phyloP scores from a whole-genome alignment of 257 asterid species.

The Primulina eburnea region DNA sequence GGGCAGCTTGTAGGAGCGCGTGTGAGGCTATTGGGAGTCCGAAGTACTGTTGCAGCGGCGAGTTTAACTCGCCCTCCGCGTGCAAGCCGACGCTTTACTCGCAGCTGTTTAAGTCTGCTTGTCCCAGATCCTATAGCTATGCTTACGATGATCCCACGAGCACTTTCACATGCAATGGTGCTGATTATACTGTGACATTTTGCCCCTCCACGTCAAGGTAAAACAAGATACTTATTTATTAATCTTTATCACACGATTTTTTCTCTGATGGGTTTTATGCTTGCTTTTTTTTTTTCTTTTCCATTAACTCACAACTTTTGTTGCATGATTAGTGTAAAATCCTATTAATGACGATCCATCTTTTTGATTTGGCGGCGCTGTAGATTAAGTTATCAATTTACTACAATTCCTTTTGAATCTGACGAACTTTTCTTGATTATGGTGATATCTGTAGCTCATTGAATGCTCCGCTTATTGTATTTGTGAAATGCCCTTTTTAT shows the following conservation, averaged over 20 bases:
- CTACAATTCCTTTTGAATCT: not conserved
- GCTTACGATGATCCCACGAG: conserved; percentile 62
- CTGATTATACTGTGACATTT: conserved; percentile 49
- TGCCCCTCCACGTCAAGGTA: conserved; percentile 57
- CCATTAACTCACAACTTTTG: not conserved
- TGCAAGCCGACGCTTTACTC: conserved; percentile 56
- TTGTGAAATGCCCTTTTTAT: not conserved
- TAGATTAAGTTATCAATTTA: not conserved
- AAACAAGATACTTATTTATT: not conserved
- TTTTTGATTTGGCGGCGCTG: not conserved
- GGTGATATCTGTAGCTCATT: no score
- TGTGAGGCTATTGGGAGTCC: conserved; percentile 49
- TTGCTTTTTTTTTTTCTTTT: not conserved
- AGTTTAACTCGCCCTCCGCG: conserved; percentile 39
- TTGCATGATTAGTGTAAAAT: not conserved
- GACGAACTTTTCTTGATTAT: not conserved
- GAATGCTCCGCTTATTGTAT: not conserved
- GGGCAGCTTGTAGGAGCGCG: conserved; percentile 51
- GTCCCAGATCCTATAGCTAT: conserved; percentile 61
- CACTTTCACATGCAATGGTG: conserved; percentile 55
- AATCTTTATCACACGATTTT: no score
- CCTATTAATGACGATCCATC: not conserved
- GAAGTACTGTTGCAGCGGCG: conserved; percentile 55
- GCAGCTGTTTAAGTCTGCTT: conserved; percentile 46
- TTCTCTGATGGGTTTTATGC: not conserved